Base-by-base conservation (phyloP, 140 eudicot species). In the Erigeron philadelphicus region DNA sequence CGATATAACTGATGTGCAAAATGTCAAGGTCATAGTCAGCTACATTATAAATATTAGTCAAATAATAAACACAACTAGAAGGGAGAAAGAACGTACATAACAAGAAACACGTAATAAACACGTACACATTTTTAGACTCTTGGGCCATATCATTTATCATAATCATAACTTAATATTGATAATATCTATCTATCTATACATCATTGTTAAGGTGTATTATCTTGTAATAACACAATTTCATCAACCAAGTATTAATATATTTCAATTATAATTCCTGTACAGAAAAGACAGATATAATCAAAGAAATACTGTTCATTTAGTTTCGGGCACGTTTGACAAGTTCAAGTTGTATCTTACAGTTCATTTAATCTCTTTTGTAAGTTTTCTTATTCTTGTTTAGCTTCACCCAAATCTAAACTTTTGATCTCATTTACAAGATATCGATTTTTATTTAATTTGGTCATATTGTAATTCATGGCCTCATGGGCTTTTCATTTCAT, bases 71-170 rank as follows among this genome's bases (percentile, higher is more conserved):
- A 31, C 38, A 31, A 4, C 38, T 2, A 31, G 9, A 18, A 15
- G 3, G 23, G 11, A 2, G 5, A 54, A 17, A 23, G 17, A 54
- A 16, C 18, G 9, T 54, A 54, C 6, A n/a, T 1, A 18, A 54
- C 8, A 58, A 11, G 19, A 61, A 61, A 61, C 66, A 40, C 47
- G 66, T 12, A 59, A 59, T 59, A 4, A 31, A 59, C 65, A 31
- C 65, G 8, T 50, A 50, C 54, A 15, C 25, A 25, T 11, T 58
- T 58, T 58, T 53, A 21, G 18, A 58, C 15, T 25, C 7, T 4
- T 17, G 11, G 11, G 25, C 11, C 25, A 25, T 25, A 0, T 21
- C 1, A 21, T 21, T 21, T 21, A 21, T 21, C 25, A 1, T 21
- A 21, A 21, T 21, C 25, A 0, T 21, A 21, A 21, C 25, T 21